phyloP scores from a whole-genome alignment of 129 eudicot species.

The Flaveria trinervia region DNA sequence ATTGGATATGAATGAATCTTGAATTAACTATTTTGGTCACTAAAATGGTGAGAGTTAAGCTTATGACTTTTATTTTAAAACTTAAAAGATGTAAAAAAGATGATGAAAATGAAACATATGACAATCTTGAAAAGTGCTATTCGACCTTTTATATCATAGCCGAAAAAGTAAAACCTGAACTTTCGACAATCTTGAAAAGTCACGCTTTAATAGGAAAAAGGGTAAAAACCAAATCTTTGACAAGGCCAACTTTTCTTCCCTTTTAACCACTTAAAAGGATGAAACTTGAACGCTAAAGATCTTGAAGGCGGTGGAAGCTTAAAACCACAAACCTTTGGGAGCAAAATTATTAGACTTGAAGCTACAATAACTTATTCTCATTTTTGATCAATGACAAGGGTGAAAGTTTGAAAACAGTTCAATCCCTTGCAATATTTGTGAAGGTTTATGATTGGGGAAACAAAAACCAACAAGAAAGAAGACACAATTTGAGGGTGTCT shows the following conservation, averaged over 20 bases:
- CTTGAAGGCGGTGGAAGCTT: constrained; percentile 3
- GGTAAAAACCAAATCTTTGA: constrained; percentile 22
- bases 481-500: constrained; percentile 22
- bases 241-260: neutral
- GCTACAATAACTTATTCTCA: neutral
- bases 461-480: constrained; percentile 22
- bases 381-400: neutral
- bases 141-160: neutral
- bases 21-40: neutral
- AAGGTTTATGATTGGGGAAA: constrained; percentile 8
- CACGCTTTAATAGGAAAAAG: neutral
- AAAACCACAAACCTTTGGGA: neutral
- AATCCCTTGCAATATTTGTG: neutral
- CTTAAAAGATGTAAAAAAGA: neutral
- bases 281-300: neutral
- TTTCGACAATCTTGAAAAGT: constrained; percentile 2
- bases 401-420: neutral
- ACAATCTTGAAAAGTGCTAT: constrained; percentile 3
- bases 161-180: constrained; percentile 7
- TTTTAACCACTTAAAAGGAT: constrained; percentile 14
- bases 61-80: neutral
- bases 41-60: neutral
- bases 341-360: neutral
- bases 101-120: neutral
- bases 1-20: constrained; percentile 33